Evolutionary conservation across 2,329 filamentous ascomycete genomes (phyloP).

Genomic region (Verticillium tricorpus): DNA sequence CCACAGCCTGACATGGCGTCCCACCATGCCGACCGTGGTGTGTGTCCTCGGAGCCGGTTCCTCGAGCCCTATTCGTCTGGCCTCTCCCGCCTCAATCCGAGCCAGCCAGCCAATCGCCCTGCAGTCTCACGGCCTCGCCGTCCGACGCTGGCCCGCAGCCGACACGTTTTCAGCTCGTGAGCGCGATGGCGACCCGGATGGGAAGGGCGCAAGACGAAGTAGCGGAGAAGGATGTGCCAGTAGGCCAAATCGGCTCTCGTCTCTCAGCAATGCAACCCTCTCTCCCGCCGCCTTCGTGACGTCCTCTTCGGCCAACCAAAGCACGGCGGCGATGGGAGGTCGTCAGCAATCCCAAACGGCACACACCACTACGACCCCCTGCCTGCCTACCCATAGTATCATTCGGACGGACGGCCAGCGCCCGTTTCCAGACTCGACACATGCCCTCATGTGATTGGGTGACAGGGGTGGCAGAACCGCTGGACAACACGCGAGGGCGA

Average conservation of each 20-base stretch:
- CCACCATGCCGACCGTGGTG: not conserved
- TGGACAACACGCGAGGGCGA: not conserved
- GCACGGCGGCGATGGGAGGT: not conserved
- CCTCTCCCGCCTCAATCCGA: not conserved
- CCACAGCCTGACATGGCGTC: not conserved
- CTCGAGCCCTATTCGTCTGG: not conserved
- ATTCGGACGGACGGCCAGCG: not conserved
- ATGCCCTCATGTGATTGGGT: not conserved
- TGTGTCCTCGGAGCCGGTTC: not conserved
- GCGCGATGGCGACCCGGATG: not conserved
- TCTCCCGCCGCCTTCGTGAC: not conserved
- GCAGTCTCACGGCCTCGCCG: not conserved
- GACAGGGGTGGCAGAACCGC: not conserved
- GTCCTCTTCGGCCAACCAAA: not conserved
- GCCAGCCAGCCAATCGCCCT: not conserved
- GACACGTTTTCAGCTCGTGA: not conserved
- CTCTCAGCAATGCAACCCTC: not conserved
- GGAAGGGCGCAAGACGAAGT: not conserved
- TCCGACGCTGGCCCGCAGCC: not conserved
- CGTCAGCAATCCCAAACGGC: not conserved
- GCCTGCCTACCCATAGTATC: not conserved
- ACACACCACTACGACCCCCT: not conserved
- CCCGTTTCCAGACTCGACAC: not conserved
- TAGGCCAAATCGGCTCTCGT: too few relatives aligned
- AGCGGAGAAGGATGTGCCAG: too few relatives aligned